A percentile compares a stretch with the other conserved stretches of the same genome.
phyloP scores from a whole-genome alignment of 306 rosid genomes.

The Vachellia pachyceras region DNA sequence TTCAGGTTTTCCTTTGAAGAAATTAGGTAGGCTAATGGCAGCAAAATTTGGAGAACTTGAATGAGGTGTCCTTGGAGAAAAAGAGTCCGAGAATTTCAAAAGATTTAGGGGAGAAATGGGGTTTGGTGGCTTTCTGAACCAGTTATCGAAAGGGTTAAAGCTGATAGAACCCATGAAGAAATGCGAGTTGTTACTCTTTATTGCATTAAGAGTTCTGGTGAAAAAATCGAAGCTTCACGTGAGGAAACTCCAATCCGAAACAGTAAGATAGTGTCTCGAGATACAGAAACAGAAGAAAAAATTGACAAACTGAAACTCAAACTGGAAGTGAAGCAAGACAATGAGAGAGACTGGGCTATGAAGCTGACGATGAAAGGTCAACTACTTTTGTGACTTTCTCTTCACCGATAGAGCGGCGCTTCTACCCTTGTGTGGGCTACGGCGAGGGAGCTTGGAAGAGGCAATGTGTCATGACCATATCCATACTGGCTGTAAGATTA shows the following conservation, averaged over 20 bases:
- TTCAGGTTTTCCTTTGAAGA: slow-evolving; percentile 46
- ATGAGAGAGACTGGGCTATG: neutral
- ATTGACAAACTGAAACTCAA: neutral
- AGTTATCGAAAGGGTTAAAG: slow-evolving; percentile 75
- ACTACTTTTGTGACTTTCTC: neutral
- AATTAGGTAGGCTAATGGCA: slow-evolving; percentile 54
- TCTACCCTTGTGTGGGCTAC: neutral
- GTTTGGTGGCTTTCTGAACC: slow-evolving; percentile 77
- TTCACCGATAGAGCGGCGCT: neutral
- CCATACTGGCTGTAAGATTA: neutral
- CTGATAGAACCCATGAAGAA: slow-evolving; percentile 75
- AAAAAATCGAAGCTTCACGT: neutral
- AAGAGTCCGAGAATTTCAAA: slow-evolving; percentile 41
- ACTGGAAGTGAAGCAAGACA: neutral
- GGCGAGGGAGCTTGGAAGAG: neutral
- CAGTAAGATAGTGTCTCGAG: neutral
- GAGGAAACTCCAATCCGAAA: neutral
- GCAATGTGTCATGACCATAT: neutral
- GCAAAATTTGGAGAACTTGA: slow-evolving; percentile 58
- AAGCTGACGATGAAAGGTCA: neutral
- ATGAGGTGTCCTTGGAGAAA: slow-evolving; percentile 26
- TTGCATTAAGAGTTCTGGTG: neutral
- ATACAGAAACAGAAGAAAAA: neutral
- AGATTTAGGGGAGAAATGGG: slow-evolving; percentile 61
- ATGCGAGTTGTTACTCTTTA: neutral